Evolutionary conservation across 2,329 filamentous ascomycete species (phyloP).

Genomic region (Triangularia verruculosa): DNA sequence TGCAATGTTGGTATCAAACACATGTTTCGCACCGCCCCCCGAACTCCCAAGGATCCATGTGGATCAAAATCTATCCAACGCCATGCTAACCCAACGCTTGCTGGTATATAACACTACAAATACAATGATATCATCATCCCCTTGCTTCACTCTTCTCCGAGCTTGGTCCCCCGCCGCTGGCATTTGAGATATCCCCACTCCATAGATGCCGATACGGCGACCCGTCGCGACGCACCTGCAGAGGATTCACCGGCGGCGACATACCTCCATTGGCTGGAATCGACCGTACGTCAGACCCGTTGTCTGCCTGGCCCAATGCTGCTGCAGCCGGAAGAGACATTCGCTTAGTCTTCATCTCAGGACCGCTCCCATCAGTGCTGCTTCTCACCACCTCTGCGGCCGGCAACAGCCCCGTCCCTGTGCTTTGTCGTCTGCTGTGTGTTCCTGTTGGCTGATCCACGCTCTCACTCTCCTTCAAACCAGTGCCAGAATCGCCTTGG

Average conservation of each 20-base stretch:
- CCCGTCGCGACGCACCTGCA: constrained; percentile 10
- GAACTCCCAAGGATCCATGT: neutral
- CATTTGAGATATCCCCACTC: constrained; percentile 33
- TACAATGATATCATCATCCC: no score
- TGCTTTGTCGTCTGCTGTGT: neutral
- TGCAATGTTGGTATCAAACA: no score
- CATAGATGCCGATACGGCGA: constrained; percentile 18
- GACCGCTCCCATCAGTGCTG: neutral
- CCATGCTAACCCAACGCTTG: neutral
- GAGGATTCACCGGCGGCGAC: constrained; percentile 8
- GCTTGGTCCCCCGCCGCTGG: constrained; percentile 50
- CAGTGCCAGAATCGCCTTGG: neutral
- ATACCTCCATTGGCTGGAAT: constrained; percentile 10
- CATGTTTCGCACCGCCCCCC: neutral
- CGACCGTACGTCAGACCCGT: constrained; percentile 8
- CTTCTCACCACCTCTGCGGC: neutral
- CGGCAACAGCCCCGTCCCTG: neutral
- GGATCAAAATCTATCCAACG: neutral
- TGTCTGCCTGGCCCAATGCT: neutral
- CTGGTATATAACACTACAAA: neutral
- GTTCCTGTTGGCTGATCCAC: neutral
- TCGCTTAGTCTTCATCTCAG: neutral
- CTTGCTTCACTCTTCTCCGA: constrained; percentile 53
- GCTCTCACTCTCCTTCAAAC: neutral
- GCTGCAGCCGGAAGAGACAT: constrained; percentile 1